These are phyloP conservation scores for Phytophthora nicotianae DNA, from an alignment of 352 stramenopile species.

Conservation along the genomic window DNA sequence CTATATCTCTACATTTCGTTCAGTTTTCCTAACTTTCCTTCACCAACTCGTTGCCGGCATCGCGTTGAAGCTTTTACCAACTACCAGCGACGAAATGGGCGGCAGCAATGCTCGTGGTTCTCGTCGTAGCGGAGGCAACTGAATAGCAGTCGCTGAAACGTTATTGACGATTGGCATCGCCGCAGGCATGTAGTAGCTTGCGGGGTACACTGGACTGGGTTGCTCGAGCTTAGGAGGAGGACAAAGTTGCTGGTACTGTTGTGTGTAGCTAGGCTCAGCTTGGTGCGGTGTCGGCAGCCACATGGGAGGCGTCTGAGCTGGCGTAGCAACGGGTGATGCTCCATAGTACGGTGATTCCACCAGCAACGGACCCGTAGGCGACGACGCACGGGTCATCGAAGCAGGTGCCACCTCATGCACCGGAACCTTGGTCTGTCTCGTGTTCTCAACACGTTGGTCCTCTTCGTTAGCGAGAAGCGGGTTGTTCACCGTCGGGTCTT, in stretches of 20 bases:
- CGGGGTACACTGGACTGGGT: conserved; percentile 7
- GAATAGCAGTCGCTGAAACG: conserved; percentile 9
- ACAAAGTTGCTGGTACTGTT: conserved; percentile 29
- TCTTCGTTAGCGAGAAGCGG: conserved; percentile 42
- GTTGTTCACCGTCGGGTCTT: conserved; percentile 66
- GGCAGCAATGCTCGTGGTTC: conserved; percentile 47
- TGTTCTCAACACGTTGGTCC: conserved; percentile 13
- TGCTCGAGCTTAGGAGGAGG: conserved; percentile 15
- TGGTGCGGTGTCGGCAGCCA: conserved; percentile 5
- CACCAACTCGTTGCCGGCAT: conserved; percentile 19
- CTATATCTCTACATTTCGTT: conserved; percentile 16
- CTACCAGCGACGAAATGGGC: conserved; percentile 60
- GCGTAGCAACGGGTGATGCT: conserved; percentile 1
- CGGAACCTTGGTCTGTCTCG: conserved; percentile 13
- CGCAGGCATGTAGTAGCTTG: conserved; percentile 14
- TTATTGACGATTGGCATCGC: conserved; percentile 9
- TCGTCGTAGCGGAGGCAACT: conserved; percentile 43
- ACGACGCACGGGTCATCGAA: conserved; percentile 22
- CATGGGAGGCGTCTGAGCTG: conserved; percentile 18
- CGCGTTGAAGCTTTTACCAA: conserved; percentile 12
- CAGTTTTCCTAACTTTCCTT: neutral
- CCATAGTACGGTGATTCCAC: conserved; percentile 23
- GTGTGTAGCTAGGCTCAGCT: conserved; percentile 19
- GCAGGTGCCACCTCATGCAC: conserved; percentile 21
- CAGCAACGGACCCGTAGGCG: conserved; percentile 33